These are phyloP conservation scores for Fusarium ambrosium DNA, from an alignment of 2,329 filamentous ascomycete genomes.

Conservation along the genomic window DNA sequence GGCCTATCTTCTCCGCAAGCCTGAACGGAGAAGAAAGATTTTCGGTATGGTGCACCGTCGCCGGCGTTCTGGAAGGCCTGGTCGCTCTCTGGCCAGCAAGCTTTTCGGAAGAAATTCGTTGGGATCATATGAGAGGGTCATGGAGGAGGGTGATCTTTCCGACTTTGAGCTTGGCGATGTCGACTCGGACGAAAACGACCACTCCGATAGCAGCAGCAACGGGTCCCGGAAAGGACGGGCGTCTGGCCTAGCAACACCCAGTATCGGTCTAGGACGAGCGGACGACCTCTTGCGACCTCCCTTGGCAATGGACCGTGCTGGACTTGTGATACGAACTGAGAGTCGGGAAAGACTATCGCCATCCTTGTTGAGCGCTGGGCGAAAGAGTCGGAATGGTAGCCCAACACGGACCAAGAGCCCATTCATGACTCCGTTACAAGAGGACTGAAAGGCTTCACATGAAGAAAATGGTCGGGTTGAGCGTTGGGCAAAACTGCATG, in stretches of 20 bases:
- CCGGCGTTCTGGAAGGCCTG: constrained; percentile 54
- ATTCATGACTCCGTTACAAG: constrained; percentile 64
- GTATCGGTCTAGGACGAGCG: constrained; percentile 66
- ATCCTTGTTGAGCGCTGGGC: constrained; percentile 66
- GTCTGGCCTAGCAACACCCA: constrained; percentile 78
- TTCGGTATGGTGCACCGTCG: constrained; percentile 47
- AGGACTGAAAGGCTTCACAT: constrained; percentile 49
- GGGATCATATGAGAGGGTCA: constrained; percentile 81
- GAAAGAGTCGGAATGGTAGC: constrained; percentile 69
- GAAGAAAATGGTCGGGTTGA: background rate
- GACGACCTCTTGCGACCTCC: constrained; percentile 59
- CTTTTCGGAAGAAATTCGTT: constrained; percentile 71
- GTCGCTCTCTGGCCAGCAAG: constrained; percentile 70
- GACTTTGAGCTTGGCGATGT: constrained; percentile 84
- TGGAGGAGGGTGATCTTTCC: constrained; percentile 81
- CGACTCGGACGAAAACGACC: constrained; percentile 74
- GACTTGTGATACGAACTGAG: constrained; percentile 85
- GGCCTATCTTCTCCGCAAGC: constrained; percentile 81
- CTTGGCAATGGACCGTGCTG: constrained; percentile 73
- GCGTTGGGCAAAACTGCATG: constrained; percentile 3
- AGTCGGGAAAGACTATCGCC: constrained; percentile 83
- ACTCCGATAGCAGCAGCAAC: constrained; percentile 73
- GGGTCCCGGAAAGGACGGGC: constrained; percentile 68
- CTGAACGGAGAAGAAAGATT: constrained; percentile 72
- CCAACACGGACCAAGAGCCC: constrained; percentile 72